Conservation (phyloP, 768 basidiomycete species). For the Hericium alpestre region DNA sequence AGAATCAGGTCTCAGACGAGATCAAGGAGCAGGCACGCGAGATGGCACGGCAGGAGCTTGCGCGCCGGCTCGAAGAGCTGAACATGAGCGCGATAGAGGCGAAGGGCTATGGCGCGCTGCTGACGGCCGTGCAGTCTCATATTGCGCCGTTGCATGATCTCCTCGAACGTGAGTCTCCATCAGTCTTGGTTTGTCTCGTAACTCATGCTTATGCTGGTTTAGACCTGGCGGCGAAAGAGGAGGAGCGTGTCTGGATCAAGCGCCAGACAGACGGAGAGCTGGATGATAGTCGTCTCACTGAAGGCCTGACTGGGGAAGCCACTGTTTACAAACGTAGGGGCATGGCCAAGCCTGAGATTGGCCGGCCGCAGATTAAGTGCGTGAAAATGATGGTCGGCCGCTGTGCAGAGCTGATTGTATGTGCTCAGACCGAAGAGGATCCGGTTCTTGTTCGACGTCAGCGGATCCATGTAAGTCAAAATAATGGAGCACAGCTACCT, state of each 20-base stretch:
- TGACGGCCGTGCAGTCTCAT: constrained; percentile 47
- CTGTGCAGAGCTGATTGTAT: too few species aligned
- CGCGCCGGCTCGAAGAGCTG: constrained; percentile 50
- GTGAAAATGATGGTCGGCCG: too few species aligned
- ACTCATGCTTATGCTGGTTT: too few species aligned
- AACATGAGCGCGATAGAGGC: constrained; percentile 50
- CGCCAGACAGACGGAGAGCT: constrained; percentile 63
- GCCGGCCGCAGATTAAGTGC: constrained; percentile 59
- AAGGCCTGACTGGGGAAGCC: constrained; percentile 58
- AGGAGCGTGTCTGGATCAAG: constrained; percentile 63
- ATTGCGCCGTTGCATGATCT: constrained; percentile 50
- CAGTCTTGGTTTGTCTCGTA: too few species aligned
- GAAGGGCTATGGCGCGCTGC: constrained; percentile 40
- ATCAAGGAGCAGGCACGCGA: constrained; percentile 53
- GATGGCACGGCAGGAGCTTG: constrained; percentile 58
- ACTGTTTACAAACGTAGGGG: constrained; percentile 63
- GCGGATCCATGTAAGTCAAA: constrained; percentile 47
- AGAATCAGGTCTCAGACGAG: constrained; percentile 48
- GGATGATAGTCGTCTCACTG: constrained; percentile 54
- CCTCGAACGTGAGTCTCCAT: constrained; percentile 48
- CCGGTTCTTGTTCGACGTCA: constrained; percentile 59
- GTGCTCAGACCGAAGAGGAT: constrained; percentile 63
- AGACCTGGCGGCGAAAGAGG: constrained; percentile 61
- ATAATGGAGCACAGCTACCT: too few species aligned
- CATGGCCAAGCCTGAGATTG: constrained; percentile 60